A percentile compares a stretch with the other conserved stretches of the same genome.
Conservation (phyloP, 2,329 filamentous ascomycete species). For the Lachnum nothofagi region DNA sequence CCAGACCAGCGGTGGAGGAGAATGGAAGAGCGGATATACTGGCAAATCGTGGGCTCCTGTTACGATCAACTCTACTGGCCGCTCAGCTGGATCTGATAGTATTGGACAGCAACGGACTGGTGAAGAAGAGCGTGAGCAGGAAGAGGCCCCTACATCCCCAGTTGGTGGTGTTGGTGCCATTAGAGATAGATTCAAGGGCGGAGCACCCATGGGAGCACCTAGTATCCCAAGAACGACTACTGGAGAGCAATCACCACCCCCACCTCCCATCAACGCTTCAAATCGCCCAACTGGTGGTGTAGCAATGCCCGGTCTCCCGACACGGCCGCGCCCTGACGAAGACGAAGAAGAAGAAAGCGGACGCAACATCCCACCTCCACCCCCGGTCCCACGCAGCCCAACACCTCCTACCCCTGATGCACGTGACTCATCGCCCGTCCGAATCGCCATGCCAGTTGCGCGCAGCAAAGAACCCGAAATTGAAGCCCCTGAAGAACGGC, state of each 20-base stretch:
- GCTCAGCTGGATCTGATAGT: conserved; percentile 46
- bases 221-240: conserved; percentile 26
- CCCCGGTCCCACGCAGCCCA: conserved; percentile 33
- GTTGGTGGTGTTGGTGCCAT: conserved; percentile 66
- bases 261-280: conserved; percentile 36
- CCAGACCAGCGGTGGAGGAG: conserved; percentile 66
- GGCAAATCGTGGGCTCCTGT: conserved; percentile 90
- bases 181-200: conserved; percentile 75
- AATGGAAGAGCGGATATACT: conserved; percentile 87
- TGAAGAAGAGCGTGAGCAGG: conserved; percentile 41
- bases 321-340: conserved; percentile 47
- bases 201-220: conserved; percentile 62
- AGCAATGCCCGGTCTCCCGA: conserved; percentile 71
- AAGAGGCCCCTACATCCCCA: conserved; percentile 48
- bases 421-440: conserved; percentile 68
- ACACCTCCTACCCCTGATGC: conserved; percentile 41
- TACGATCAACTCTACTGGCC: conserved; percentile 66
- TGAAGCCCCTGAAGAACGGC: conserved; percentile 46
- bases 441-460: conserved; percentile 78
- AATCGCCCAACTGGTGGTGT: conserved; percentile 67
- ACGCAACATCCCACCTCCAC: conserved; percentile 39
- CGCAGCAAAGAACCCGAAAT: conserved; percentile 52
- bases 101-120: conserved; percentile 60
- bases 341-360: conserved; percentile 50
- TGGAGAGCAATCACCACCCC: conserved; percentile 34